Evolutionary conservation across 2,329 filamentous ascomycete species (phyloP).

Genomic region (Aphanoascus verrucosus): DNA sequence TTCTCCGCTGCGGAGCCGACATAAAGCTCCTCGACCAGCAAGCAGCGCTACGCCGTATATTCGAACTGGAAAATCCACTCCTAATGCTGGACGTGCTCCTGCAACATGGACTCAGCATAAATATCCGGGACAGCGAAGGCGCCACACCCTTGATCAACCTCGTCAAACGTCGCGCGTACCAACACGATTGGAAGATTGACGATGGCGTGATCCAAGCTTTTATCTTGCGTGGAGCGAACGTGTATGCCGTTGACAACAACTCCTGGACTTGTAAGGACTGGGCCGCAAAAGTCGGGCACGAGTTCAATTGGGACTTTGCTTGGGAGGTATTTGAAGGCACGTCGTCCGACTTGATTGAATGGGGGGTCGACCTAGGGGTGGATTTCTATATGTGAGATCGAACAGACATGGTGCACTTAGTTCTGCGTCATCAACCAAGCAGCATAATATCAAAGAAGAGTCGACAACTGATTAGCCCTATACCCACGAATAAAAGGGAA

Average conservation of each 20-base stretch:
- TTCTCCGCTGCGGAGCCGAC: neutral
- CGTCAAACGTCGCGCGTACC: neutral
- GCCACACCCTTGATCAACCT: slow-evolving; percentile 6
- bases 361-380: no score
- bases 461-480: no score
- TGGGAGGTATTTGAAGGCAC: no score
- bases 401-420: no score
- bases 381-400: no score
- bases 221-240: neutral
- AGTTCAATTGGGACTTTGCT: no score
- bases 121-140: slow-evolving; percentile 3
- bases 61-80: neutral
- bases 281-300: neutral
- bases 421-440: no score
- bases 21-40: neutral
- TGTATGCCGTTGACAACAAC: neutral
- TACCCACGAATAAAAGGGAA: no score
- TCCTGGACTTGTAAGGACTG: neutral
- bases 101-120: neutral
- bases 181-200: neutral
- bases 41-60: slow-evolving; percentile 3
- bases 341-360: no score
- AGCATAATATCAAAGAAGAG: no score
- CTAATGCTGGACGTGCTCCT: neutral
- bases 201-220: neutral